Conservation (phyloP, 768 basidiomycete genomes). For the Kwoniella bestiolae region DNA sequence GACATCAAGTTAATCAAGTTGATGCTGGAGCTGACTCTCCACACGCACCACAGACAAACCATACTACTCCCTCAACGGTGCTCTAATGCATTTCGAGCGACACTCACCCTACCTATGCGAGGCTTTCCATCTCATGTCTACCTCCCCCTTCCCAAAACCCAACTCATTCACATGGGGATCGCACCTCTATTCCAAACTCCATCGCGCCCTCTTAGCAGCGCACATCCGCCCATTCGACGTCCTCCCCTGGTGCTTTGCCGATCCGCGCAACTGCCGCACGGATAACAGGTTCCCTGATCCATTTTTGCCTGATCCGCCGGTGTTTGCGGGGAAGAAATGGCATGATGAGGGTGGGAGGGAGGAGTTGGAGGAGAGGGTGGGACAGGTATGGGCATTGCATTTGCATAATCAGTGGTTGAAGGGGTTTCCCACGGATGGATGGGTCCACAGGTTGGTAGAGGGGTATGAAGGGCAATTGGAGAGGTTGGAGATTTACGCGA, state of each 20-base stretch:
- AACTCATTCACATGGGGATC: conserved; percentile 94
- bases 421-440: conserved; percentile 76
- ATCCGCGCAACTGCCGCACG: conserved; percentile 85
- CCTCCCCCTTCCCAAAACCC: conserved; percentile 70
- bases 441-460: conserved; percentile 77
- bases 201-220: conserved; percentile 76
- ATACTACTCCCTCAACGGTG: conserved; percentile 83
- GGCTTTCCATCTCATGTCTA: conserved; percentile 87
- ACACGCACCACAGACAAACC: conserved; percentile 76
- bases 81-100: conserved; percentile 87
- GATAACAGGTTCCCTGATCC: conserved; percentile 94
- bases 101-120: conserved; percentile 97
- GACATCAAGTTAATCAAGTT: background rate
- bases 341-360: conserved; percentile 58
- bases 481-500: conserved; percentile 31
- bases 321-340: conserved; percentile 70
- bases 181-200: conserved; percentile 85
- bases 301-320: conserved; percentile 64
- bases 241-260: conserved; percentile 93
- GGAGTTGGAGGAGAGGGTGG: conserved; percentile 66
- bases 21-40: no score
- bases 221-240: conserved; percentile 83
- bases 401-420: conserved; percentile 97
- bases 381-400: conserved; percentile 75
- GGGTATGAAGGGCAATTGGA: conserved; percentile 43